Conservation (phyloP, 1,284 basidiomycete genomes). For the Sporisorium sorghi region DNA sequence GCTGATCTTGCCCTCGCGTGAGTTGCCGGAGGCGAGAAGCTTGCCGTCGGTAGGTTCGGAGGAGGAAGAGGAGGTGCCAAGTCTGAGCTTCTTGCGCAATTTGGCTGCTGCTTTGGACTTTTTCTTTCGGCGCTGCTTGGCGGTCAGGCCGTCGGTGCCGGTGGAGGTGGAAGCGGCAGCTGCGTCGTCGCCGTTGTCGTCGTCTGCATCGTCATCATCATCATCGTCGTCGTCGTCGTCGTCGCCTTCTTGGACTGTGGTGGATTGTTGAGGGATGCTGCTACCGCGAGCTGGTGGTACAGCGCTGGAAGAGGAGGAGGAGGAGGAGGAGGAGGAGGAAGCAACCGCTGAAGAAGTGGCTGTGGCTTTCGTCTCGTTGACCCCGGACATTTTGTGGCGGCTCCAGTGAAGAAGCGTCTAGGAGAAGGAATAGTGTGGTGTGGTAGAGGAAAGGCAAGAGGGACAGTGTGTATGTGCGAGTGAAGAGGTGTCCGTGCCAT, state of each 20-base stretch:
- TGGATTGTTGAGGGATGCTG: conserved; percentile 1
- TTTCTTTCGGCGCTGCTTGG: conserved; percentile 61
- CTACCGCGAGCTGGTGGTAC: conserved; percentile 5
- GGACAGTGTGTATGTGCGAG: no score
- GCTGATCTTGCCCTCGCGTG: conserved; percentile 37
- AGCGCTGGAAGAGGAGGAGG: background rate
- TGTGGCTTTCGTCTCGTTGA: conserved; percentile 2
- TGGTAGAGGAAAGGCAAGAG: no score
- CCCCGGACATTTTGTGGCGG: conserved; percentile 10
- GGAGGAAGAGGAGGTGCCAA: conserved; percentile 9
- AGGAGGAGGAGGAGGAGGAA: conserved; percentile 1
- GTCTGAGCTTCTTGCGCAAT: conserved; percentile 58
- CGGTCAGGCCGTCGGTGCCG: conserved; percentile 20
- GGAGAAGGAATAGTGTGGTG: no score
- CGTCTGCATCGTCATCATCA: conserved; percentile 21
- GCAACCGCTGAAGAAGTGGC: conserved; percentile 9
- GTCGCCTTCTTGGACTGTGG: conserved; percentile 3
- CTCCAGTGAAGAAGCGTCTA: no score
- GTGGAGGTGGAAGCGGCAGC: conserved; percentile 1
- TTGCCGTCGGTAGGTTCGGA: conserved; percentile 20
- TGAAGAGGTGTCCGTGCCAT: background rate
- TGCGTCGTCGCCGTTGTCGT: conserved; percentile 26
- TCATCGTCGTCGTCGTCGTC: conserved; percentile 19
- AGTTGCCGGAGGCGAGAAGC: conserved; percentile 34
- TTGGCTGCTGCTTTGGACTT: conserved; percentile 61